A percentile compares a stretch with the other conserved stretches of the same genome.
Conservation (phyloP, 2,329 filamentous ascomycete genomes). For the Pseudogymnoascus sp. region DNA sequence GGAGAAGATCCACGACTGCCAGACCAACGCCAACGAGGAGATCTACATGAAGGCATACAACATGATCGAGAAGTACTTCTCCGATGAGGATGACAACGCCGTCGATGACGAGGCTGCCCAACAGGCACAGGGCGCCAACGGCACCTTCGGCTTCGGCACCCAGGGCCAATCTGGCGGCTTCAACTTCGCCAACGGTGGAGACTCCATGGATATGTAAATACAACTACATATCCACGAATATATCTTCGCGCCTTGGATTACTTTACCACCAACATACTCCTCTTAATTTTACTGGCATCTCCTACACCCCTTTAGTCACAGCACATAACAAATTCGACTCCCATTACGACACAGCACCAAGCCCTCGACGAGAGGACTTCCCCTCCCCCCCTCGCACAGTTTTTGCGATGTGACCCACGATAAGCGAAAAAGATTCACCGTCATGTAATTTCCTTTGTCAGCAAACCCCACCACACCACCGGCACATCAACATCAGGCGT, state of each 20-base stretch:
- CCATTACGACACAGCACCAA: slow-evolving; percentile 11
- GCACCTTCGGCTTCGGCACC: slow-evolving; percentile 72
- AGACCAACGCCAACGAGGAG: slow-evolving; percentile 99
- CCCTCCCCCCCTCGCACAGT: slow-evolving; percentile 16
- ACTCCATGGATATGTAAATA: slow-evolving; percentile 66
- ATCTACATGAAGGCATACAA: slow-evolving; percentile 99
- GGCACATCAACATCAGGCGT: slow-evolving; percentile 26
- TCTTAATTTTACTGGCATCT: slow-evolving; percentile 14
- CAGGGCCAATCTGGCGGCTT: slow-evolving; percentile 68
- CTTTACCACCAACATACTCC: slow-evolving; percentile 13
- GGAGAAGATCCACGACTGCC: slow-evolving; percentile 99
- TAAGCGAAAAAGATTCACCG: slow-evolving; percentile 31
- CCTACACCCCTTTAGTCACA: slow-evolving; percentile 18
- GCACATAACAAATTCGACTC: slow-evolving; percentile 6
- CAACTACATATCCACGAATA: background rate
- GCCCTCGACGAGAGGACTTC: slow-evolving; percentile 16
- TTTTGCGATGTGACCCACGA: slow-evolving; percentile 28
- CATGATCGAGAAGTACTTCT: slow-evolving; percentile 99
- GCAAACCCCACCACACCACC: slow-evolving; percentile 16
- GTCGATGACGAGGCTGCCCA: slow-evolving; percentile 69
- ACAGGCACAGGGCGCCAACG: slow-evolving; percentile 55
- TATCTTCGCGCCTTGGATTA: slow-evolving; percentile 2
- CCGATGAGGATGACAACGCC: slow-evolving; percentile 81
- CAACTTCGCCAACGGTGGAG: slow-evolving; percentile 75
- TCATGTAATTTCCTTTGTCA: slow-evolving; percentile 29